Evolutionary conservation across 2,329 filamentous ascomycete species (phyloP).

Genomic region (Epichloe elymi): DNA sequence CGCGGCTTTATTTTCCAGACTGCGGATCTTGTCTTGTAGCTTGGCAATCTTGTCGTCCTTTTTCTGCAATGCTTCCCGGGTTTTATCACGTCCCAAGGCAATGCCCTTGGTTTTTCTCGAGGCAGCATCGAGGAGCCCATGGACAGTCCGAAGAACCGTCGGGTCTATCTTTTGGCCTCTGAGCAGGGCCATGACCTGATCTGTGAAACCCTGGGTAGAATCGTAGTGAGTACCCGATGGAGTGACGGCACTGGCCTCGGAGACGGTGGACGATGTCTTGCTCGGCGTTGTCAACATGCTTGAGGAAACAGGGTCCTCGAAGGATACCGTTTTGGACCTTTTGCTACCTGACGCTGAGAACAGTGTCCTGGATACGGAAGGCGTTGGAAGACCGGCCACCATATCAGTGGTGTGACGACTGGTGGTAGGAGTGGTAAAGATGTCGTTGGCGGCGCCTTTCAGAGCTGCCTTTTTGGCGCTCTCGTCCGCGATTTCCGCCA

Average conservation of each 20-base stretch:
- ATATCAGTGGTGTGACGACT: conserved; percentile 11
- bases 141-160: conserved; percentile 24
- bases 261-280: background rate
- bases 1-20: conserved; percentile 25
- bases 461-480: conserved; percentile 15
- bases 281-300: background rate
- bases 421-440: conserved; percentile 16
- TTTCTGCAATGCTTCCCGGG: conserved; percentile 45
- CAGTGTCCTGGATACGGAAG: conserved; percentile 23
- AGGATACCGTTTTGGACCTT: conserved; percentile 20
- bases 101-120: conserved; percentile 48
- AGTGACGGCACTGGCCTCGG: background rate
- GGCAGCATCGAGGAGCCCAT: conserved; percentile 37
- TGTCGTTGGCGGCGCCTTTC: conserved; percentile 2
- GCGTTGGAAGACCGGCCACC: conserved; percentile 17
- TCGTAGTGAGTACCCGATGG: conserved; percentile 9
- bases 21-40: conserved; percentile 23
- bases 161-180: conserved; percentile 27
- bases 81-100: conserved; percentile 50
- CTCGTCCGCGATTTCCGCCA: conserved; percentile 22
- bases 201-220: conserved; percentile 22
- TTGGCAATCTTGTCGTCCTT: conserved; percentile 38
- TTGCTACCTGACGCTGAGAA: conserved; percentile 19
- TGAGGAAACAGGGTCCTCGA: conserved; percentile 12
- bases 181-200: conserved; percentile 38